Evolutionary conservation across 352 stramenopile genomes (phyloP).

Genomic region (Phytophthora pistaciae): DNA sequence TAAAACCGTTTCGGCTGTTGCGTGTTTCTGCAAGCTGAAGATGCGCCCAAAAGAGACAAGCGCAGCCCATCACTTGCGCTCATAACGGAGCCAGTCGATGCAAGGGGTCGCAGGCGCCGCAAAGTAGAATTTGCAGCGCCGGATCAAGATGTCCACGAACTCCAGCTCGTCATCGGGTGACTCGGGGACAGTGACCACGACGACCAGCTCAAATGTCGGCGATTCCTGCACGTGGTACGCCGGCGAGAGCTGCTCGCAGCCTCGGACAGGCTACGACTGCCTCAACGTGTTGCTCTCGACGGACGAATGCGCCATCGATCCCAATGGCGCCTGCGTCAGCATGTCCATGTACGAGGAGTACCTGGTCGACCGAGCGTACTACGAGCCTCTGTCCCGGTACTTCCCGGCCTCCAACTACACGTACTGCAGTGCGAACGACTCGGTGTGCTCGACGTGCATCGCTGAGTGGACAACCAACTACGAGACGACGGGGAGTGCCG

Average conservation of each 20-base stretch:
- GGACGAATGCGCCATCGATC: conserved; percentile 44
- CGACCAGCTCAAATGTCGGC: conserved; percentile 28
- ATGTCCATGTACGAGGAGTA: conserved; percentile 36
- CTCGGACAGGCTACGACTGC: conserved; percentile 41
- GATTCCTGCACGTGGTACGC: conserved; percentile 52
- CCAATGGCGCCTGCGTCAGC: conserved; percentile 47
- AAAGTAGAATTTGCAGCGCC: conserved; percentile 22
- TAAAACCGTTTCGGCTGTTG: not conserved
- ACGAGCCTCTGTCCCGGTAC: conserved; percentile 34
- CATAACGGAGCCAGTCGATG: not conserved
- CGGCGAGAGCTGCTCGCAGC: conserved; percentile 20
- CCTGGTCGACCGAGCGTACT: conserved; percentile 32
- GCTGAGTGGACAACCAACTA: conserved; percentile 36
- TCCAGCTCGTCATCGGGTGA: conserved; percentile 2
- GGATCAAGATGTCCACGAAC: conserved; percentile 17
- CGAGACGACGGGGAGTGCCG: conserved; percentile 29
- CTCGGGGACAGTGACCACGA: conserved; percentile 15
- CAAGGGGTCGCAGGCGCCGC: not conserved
- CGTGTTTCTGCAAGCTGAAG: conserved; percentile 14
- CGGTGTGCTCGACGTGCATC: conserved; percentile 43
- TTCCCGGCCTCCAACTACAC: conserved; percentile 43
- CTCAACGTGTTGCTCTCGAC: conserved; percentile 37
- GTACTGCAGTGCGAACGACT: conserved; percentile 49
- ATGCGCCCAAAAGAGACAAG: conserved; percentile 17
- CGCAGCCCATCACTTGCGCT: conserved; percentile 9